Base-by-base conservation (phyloP, 2,329 filamentous ascomycete genomes). In the Sporothrix protearum region DNA sequence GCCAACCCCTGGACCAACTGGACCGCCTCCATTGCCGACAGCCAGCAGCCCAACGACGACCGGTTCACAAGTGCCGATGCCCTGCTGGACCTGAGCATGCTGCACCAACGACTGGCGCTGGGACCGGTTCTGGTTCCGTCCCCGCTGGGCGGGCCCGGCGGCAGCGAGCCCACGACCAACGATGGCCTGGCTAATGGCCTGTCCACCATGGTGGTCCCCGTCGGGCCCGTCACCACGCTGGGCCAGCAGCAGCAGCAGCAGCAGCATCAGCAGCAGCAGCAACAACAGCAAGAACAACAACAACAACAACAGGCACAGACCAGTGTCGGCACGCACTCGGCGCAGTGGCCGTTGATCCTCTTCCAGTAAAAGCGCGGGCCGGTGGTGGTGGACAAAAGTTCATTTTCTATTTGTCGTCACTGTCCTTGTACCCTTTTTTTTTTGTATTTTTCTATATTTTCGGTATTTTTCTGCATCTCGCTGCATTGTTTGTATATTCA, bases 1-100 rank as follows among this genome's bases (percentile, higher is more conserved):
- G 81, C 80, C 8, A 86, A 83, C 73, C 80, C 84, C 0, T 88
- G 85, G 85, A 82, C 85, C 19, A 83, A 87, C 77, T 88, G 86
- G 86, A 84, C 85, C 9, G 80, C 82, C 0, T 84, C 85, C 69
- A 83, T 87, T 36, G 81, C 83, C 45, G 83, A 85, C 74, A 83
- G 78, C 45, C 83, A 85, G 71, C 59, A 22, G 59, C 36, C 36
- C 59, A 83, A 85, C 59, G 80, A 83, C 30, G 86, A 83, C 76
- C 70, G 51, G 14, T 71, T 73, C 12, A 47, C 53, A 3, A 83
- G 83, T 72, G 84, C 84, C 36, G 83, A 80, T 61, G 82, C 85
- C 16, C 78, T 87, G 14, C 78, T 87, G 73, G 84, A 82, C 0
- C 78, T 87, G 3, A 84, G 83, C 2, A 78, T 78, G 22, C 79